Percentiles rank a stretch among this genome's conserved stretches.
phyloP scores from a whole-genome alignment of 2,329 filamentous ascomycete genomes.

The Dactylellina parvicollis region DNA sequence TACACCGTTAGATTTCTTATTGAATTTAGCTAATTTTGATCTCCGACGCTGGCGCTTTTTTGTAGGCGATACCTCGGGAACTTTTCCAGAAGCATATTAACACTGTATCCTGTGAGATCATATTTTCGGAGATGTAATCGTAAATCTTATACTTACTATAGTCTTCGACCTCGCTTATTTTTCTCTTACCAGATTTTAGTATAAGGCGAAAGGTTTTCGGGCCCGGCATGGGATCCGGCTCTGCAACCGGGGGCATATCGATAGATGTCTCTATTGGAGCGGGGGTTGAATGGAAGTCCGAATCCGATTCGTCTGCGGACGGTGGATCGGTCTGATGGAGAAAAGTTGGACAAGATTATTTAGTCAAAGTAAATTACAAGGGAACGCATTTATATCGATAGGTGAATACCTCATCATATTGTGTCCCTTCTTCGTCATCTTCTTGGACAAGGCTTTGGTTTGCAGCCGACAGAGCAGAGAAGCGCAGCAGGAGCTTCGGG shows the following conservation, averaged over 20 bases:
- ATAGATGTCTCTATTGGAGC: not conserved
- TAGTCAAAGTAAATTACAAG: no score
- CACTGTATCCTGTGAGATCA: no score
- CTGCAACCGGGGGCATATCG: no score
- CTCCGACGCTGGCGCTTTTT: conserved; percentile 30
- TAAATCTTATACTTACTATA: not conserved
- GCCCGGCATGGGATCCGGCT: not conserved
- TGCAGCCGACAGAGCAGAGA: not conserved
- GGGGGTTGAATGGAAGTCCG: not conserved
- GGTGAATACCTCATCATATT: conserved; percentile 14
- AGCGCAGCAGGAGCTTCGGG: conserved; percentile 17
- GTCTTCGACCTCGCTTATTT: conserved; percentile 10
- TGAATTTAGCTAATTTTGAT: conserved; percentile 18
- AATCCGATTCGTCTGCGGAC: not conserved
- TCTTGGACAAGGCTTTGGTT: not conserved
- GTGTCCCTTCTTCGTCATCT: not conserved
- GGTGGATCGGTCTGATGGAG: not conserved
- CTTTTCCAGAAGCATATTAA: not conserved
- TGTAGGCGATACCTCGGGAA: not conserved
- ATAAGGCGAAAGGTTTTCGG: conserved; percentile 27
- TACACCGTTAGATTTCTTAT: conserved; percentile 16
- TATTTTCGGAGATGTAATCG: no score
- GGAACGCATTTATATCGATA: no score
- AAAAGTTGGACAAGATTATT: no score
- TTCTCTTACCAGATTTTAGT: conserved; percentile 20